phyloP scores from a whole-genome alignment of 108 stramenopile species.

The Fragilaria crotonensis region DNA sequence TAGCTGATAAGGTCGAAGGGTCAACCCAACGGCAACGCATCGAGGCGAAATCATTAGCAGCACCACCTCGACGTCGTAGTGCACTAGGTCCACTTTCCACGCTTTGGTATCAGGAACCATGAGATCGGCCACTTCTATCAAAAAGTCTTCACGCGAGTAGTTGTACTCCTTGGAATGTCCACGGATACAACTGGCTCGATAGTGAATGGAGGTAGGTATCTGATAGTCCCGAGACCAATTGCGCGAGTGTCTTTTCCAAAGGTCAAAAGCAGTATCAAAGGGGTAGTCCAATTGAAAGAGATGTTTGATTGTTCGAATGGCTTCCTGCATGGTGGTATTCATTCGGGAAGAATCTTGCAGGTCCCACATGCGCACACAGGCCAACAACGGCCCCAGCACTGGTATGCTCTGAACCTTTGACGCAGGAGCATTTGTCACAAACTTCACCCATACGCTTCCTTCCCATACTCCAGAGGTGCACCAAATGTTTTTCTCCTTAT shows the following conservation, averaged over 20 bases:
- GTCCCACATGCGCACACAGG: neutral
- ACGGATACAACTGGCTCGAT: slow-evolving; percentile 25
- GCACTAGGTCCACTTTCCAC: slow-evolving; percentile 47
- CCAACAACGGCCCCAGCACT: slow-evolving; percentile 21
- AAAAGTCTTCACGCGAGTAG: slow-evolving; percentile 26
- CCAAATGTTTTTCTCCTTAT: neutral
- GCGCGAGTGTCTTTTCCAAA: neutral
- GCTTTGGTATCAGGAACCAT: slow-evolving; percentile 12
- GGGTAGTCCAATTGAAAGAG: slow-evolving; percentile 1
- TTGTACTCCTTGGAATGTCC: slow-evolving; percentile 21
- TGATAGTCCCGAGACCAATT: neutral
- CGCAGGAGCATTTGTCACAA: slow-evolving; percentile 24
- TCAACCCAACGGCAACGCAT: slow-evolving; percentile 33
- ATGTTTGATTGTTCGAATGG: slow-evolving; percentile 6
- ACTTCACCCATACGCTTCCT: slow-evolving; percentile 8
- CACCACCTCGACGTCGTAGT: slow-evolving; percentile 54
- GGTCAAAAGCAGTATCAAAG: slow-evolving; percentile 11
- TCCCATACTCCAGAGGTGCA: slow-evolving; percentile 13
- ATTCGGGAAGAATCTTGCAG: neutral
- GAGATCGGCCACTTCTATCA: slow-evolving; percentile 11
- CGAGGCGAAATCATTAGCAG: slow-evolving; percentile 19
- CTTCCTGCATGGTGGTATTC: slow-evolving; percentile 5
- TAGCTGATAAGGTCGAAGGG: slow-evolving; percentile 43
- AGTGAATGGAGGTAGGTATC: no score
- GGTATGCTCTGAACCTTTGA: slow-evolving; percentile 13